Evolutionary conservation across 1,284 basidiomycete species (phyloP), one percentile per base, ranked within the genome.

Genomic region (Rhodofomes roseus): DNA sequence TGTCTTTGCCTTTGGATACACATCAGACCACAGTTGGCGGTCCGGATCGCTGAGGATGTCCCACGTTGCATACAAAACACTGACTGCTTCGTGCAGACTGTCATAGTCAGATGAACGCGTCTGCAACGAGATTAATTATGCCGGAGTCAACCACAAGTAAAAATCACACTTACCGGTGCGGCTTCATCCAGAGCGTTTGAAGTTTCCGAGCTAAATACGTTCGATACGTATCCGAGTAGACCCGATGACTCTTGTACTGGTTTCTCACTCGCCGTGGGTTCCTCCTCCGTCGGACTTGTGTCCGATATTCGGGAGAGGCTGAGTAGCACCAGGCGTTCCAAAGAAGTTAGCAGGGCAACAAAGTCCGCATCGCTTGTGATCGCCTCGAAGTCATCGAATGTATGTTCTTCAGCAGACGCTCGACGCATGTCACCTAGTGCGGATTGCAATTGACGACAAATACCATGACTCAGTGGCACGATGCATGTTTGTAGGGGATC

Each of bases 321-420:
- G 40, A 90, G 77, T 14, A 90, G 74, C 23, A 94, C 80, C 6
- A 97, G 76, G 27, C 93, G 81, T 67, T 98, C 95, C 44, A 96
- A 73, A 0, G 89, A 88, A 65, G 90, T 92, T 27, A 96, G 79
- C 3, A 96, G 76, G 83, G 92, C 93, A 56, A 90, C 81, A 59
- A 94, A 84, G 65, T 96, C 94, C 0, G 90, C 84, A 68, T 97
- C 95, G 1, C 89, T 92, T 1, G 85, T 79, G 60, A 75, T 76
- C 4, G 78, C 78, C 1, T 70, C 66, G 12, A 79, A 68, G 65
- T 83, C 83, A 23, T 73, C 71, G 6, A 68, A 67, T 53, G 71
- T 76, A 57, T 77, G 68, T 34, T 67, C 51, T 34, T 66, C 58
- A 50, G 72, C 69, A 56, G 76, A 74, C 31, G 81, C 78, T 57